These are phyloP conservation scores for Dipteronia sinensis DNA, from an alignment of 345 rosid species.

Conservation along the genomic window DNA sequence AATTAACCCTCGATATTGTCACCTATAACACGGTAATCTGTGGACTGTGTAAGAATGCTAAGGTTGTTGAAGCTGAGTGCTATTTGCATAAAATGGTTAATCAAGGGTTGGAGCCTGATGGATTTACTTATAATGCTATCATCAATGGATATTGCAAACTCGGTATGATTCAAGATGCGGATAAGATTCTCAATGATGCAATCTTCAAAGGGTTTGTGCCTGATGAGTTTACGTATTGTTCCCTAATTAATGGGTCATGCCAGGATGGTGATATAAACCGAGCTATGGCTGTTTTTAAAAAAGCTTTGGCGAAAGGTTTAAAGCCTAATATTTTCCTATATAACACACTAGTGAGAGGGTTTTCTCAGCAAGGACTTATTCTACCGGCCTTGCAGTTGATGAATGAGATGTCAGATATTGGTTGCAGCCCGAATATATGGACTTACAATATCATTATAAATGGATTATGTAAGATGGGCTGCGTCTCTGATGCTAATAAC, in stretches of 20 bases:
- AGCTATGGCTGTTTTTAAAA: constrained; percentile 66
- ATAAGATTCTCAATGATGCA: constrained; percentile 66
- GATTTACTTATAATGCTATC: constrained; percentile 68
- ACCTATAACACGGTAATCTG: constrained; percentile 77
- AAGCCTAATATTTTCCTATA: constrained; percentile 61
- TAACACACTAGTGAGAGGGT: constrained; percentile 75
- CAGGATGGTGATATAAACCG: constrained; percentile 64
- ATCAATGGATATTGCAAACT: constrained; percentile 74
- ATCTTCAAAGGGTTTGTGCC: constrained; percentile 77
- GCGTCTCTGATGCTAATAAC: constrained; percentile 73
- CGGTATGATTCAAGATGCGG: constrained; percentile 69
- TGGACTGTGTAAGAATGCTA: constrained; percentile 72
- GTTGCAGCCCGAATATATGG: constrained; percentile 67
- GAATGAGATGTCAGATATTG: constrained; percentile 66
- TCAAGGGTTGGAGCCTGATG: constrained; percentile 76
- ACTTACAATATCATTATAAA: constrained; percentile 80
- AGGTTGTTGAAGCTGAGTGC: constrained; percentile 68
- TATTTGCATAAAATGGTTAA: constrained; percentile 83
- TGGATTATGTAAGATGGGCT: constrained; percentile 91
- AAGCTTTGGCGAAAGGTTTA: constrained; percentile 58
- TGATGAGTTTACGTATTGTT: constrained; percentile 74
- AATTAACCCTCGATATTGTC: constrained; percentile 73
- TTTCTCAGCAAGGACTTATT: constrained; percentile 75
- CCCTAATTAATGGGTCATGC: constrained; percentile 74
- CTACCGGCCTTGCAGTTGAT: constrained; percentile 69